These are phyloP conservation scores for Aurifilum marmelostoma DNA, from an alignment of 2,329 filamentous ascomycete genomes.

Conservation along the genomic window DNA sequence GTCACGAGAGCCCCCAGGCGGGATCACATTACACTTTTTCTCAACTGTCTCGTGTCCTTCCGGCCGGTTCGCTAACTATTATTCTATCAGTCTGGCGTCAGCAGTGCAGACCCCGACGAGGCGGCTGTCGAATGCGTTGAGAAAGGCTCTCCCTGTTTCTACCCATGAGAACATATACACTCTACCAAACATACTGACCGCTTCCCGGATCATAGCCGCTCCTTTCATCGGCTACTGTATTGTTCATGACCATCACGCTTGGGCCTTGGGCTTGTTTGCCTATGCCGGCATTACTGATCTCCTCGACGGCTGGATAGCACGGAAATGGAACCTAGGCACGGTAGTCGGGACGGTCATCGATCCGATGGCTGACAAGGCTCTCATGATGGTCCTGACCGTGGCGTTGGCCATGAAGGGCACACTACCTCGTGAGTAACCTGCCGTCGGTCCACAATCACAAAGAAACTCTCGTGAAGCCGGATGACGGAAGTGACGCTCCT, in stretches of 20 bases:
- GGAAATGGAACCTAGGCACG: constrained; percentile 84
- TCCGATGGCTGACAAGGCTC: constrained; percentile 93
- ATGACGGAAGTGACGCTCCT: not conserved
- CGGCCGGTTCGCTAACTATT: constrained; percentile 14
- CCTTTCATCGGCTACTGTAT: constrained; percentile 89
- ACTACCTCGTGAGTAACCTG: constrained; percentile 69
- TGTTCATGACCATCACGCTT: constrained; percentile 76
- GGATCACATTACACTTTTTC: not conserved
- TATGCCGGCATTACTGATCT: constrained; percentile 92
- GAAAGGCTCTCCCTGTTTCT: constrained; percentile 31
- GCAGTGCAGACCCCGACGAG: constrained; percentile 4
- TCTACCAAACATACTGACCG: constrained; percentile 90
- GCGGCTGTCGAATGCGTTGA: constrained; percentile 24
- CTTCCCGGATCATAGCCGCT: constrained; percentile 80
- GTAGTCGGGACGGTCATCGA: constrained; percentile 95
- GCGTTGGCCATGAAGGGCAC: constrained; percentile 82
- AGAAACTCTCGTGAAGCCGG: not conserved
- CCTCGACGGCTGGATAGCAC: constrained; percentile 91
- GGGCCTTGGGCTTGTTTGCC: constrained; percentile 82
- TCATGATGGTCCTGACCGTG: constrained; percentile 92
- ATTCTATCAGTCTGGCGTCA: constrained; percentile 18
- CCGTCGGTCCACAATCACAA: too few relatives aligned
- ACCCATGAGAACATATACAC: constrained; percentile 93
- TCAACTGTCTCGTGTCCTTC: not conserved
- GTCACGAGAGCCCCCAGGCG: not conserved